These are phyloP conservation scores for Zasmidium angulare DNA, from an alignment of 2,329 filamentous ascomycete species.

Conservation along the genomic window DNA sequence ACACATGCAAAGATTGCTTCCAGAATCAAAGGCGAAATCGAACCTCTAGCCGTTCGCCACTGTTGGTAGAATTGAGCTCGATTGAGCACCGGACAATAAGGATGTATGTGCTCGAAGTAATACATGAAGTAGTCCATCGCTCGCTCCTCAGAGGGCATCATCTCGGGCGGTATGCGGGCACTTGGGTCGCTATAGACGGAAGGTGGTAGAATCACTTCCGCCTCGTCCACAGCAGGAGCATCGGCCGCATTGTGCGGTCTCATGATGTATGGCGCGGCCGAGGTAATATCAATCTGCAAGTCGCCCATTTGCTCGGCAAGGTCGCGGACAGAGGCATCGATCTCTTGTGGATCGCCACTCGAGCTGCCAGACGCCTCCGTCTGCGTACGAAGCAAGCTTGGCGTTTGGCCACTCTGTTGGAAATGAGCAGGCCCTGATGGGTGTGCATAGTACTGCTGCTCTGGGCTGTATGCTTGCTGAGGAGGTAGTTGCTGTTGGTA, in stretches of 20 bases:
- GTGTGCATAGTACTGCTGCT: constrained; percentile 19
- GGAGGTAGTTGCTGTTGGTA: constrained; percentile 15
- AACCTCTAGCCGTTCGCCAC: constrained; percentile 79
- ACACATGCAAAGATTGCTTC: constrained; percentile 91
- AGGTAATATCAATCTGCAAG: constrained; percentile 81
- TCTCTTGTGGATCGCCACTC: constrained; percentile 33
- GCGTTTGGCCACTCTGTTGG: constrained; percentile 18
- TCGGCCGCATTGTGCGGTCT: constrained; percentile 59
- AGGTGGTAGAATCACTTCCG: constrained; percentile 68
- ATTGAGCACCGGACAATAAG: constrained; percentile 87
- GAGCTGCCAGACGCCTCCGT: constrained; percentile 30
- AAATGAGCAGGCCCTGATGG: constrained; percentile 15
- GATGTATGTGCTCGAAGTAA: constrained; percentile 87
- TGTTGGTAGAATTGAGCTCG: constrained; percentile 81
- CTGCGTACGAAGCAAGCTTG: constrained; percentile 23
- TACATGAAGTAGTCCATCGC: constrained; percentile 83
- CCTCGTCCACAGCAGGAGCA: constrained; percentile 68
- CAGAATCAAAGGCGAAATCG: constrained; percentile 83
- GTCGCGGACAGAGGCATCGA: constrained; percentile 32
- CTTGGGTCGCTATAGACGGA: constrained; percentile 70
- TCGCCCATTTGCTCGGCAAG: constrained; percentile 69
- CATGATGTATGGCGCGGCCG: constrained; percentile 84
- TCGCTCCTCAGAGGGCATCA: constrained; percentile 87
- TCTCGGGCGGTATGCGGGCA: constrained; percentile 83
- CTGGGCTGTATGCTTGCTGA: constrained; percentile 14